A percentile compares a stretch with the other conserved stretches of the same genome.
phyloP scores from a whole-genome alignment of 2,329 filamentous ascomycete genomes.

The Penicillium sp. region DNA sequence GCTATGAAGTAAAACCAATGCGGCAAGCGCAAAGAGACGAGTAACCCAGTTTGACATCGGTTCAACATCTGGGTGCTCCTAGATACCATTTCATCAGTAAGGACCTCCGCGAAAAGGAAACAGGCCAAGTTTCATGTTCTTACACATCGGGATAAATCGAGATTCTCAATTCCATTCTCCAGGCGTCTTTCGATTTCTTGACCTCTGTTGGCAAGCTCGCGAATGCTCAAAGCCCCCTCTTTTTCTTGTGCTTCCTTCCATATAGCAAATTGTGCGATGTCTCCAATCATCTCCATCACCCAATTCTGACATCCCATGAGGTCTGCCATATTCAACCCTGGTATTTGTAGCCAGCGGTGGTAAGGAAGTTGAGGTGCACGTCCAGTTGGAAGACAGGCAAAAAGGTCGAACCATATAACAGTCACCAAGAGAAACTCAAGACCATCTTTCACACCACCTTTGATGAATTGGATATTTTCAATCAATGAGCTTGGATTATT shows the following conservation, averaged over 20 bases:
- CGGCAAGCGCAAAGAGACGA: constrained; percentile 4
- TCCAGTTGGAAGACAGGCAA: constrained; percentile 7
- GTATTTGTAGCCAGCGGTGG: constrained; percentile 6
- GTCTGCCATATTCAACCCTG: constrained; percentile 2
- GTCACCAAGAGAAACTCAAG: constrained; percentile 7
- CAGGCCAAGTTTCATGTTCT: not conserved
- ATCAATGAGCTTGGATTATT: not conserved
- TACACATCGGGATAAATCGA: constrained; percentile 5
- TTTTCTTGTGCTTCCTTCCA: constrained; percentile 6
- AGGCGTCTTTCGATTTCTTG: constrained; percentile 4
- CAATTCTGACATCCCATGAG: constrained; percentile 10
- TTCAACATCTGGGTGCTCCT: constrained; percentile 2
- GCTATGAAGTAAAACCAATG: constrained; percentile 5
- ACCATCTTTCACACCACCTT: not conserved
- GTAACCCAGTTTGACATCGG: constrained; percentile 8
- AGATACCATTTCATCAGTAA: not conserved
- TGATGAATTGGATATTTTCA: not conserved
- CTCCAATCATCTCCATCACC: constrained; percentile 7
- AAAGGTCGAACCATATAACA: constrained; percentile 8
- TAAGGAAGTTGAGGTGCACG: constrained; percentile 9
- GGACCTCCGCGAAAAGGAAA: not conserved
- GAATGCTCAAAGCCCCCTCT: not conserved
- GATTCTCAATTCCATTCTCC: constrained; percentile 3
- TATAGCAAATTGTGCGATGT: constrained; percentile 4
- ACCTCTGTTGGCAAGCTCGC: not conserved